Evolutionary conservation across 805 yeast species (phyloP).

Genomic region (Kodamaea jinghongensis): DNA sequence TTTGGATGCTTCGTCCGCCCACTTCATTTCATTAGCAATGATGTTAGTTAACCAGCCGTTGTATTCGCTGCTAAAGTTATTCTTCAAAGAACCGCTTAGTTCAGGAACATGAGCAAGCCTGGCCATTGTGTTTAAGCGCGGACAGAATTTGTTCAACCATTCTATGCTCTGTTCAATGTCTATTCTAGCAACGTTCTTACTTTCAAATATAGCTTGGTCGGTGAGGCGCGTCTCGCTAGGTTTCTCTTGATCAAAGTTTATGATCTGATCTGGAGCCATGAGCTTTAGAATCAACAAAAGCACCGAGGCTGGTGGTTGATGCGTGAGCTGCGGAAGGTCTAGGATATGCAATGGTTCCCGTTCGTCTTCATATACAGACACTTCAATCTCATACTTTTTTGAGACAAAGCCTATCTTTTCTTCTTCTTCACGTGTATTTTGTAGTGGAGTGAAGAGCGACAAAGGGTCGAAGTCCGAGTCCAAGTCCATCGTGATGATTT

Average conservation of each 20-base stretch:
- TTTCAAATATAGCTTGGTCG: constrained; percentile 23
- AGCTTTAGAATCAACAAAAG: constrained; percentile 46
- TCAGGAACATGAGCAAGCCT: constrained; percentile 25
- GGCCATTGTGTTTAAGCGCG: constrained; percentile 22
- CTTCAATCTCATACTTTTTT: constrained; percentile 2
- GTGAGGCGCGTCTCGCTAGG: constrained; percentile 9
- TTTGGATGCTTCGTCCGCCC: constrained; percentile 40
- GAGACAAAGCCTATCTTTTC: neutral
- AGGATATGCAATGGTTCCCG: constrained; percentile 46
- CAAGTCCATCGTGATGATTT: constrained; percentile 28
- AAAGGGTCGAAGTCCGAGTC: constrained; percentile 48
- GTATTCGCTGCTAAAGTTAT: constrained; percentile 31
- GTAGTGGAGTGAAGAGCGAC: constrained; percentile 33
- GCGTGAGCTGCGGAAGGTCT: constrained; percentile 56
- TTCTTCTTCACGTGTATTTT: constrained; percentile 3
- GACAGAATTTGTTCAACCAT: constrained; percentile 46
- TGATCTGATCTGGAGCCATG: constrained; percentile 47
- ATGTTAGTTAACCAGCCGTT: constrained; percentile 49
- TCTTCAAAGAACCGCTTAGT: constrained; percentile 27
- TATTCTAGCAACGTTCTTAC: constrained; percentile 28
- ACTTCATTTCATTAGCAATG: constrained; percentile 46
- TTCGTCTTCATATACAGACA: constrained; percentile 15
- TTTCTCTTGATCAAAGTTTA: constrained; percentile 44
- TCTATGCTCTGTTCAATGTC: constrained; percentile 25
- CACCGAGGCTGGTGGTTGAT: constrained; percentile 46